Evolutionary conservation across 225 moss, liverwort and hornwort genomes (phyloP), one percentile per base, ranked within the genome.

Genomic region (Pleurozium schreberi): DNA sequence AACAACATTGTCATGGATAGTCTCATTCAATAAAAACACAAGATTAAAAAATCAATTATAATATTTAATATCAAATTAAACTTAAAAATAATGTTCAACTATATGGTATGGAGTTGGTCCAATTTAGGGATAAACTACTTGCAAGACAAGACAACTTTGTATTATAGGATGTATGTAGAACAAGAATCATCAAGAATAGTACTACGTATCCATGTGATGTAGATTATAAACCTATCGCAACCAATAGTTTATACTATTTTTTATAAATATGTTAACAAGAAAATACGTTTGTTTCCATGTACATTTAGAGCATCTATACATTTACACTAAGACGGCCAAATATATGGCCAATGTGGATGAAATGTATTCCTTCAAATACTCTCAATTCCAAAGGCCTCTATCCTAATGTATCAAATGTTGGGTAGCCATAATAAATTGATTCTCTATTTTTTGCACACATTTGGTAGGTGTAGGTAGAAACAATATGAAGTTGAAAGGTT

Each of bases 291-390:
- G 15, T 27, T 71, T 71, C 4, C 0, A 22, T 67, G 12, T 3
- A 38, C 70, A 14, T 42, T n/a, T 70, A 7, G 4, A 68, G 4
- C 22, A 68, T 68, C 12, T 22, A n/a, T 12, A 12, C 12, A 7
- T 23, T n/a, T n/a, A n/a, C 1, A 12, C 2, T n/a, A 0, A 3
- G 4, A 22, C 12, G 22, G n/a, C 12, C 10, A n/a, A n/a, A n/a
- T n/a, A 22, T 23, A n/a, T n/a, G 4, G n/a, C 14, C 8, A 26
- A 25, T 25, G 40, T 26, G 2, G 25, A 70, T 70, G 25, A 42
- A 70, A 70, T 7, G 14, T 70, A 40, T 25, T 70, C 14, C 14
- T 40, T 13, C 2, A 2, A n/a, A 22, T 68, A n/a, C n/a, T 68
- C 12, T 22, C 7, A n/a, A n/a, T n/a, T n/a, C n/a, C n/a, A 68